A percentile compares a stretch with the other conserved stretches of the same genome.
phyloP scores from a whole-genome alignment of 1,284 basidiomycete species.

The Cerrena zonata region DNA sequence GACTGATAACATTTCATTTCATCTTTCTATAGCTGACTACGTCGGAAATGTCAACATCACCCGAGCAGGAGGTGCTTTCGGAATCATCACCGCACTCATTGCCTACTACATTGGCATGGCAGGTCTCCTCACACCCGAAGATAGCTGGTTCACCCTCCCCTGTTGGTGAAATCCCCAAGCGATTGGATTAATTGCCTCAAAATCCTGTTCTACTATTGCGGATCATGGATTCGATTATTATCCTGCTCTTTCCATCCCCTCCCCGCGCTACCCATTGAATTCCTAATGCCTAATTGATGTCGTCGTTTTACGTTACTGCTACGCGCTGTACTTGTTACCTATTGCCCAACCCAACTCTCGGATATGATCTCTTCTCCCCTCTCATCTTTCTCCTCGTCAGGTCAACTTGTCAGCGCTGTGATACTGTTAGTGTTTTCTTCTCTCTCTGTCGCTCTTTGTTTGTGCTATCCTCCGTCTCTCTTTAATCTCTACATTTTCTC shows the following conservation, averaged over 20 bases:
- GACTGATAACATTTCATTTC: neutral
- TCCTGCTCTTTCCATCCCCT: neutral
- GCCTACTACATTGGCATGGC: constrained; percentile 67
- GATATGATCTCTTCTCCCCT: neutral
- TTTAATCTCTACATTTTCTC: neutral
- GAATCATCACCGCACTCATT: constrained; percentile 60
- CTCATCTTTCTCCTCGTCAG: too few relatives aligned
- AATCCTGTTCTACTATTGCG: too few relatives aligned
- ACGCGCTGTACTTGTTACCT: too few relatives aligned
- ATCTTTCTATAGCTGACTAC: constrained; percentile 18
- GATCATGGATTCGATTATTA: too few relatives aligned
- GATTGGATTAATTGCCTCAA: constrained; percentile 9
- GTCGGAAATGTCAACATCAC: constrained; percentile 12
- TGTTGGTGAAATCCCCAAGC: constrained; percentile 35
- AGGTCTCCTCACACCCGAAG: constrained; percentile 52
- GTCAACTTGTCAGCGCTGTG: too few relatives aligned
- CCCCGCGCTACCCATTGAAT: neutral
- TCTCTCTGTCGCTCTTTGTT: too few relatives aligned
- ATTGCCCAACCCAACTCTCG: too few relatives aligned
- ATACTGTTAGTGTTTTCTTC: too few relatives aligned
- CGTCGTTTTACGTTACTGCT: neutral
- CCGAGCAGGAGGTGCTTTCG: constrained; percentile 73
- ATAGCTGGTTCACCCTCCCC: constrained; percentile 47
- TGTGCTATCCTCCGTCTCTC: neutral
- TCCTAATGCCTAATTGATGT: neutral